Evolutionary conservation across 768 basidiomycete genomes (phyloP).

Genomic region (Mycena rebaudengoi): DNA sequence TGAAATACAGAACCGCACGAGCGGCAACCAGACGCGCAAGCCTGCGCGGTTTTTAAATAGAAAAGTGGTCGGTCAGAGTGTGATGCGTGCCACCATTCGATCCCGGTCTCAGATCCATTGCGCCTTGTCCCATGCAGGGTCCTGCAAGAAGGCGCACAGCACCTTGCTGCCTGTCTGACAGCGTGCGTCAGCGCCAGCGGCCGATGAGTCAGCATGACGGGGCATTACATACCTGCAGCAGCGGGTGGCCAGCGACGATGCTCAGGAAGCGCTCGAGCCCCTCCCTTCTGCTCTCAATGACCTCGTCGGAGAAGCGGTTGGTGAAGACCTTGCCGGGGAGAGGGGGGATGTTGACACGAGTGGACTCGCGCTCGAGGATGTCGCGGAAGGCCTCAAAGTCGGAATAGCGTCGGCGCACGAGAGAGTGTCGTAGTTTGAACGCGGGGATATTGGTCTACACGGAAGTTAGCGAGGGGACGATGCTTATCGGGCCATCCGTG

Average conservation of each 20-base stretch:
- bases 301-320: conserved; percentile 97
- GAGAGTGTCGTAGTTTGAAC: conserved; percentile 94
- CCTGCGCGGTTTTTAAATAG: neutral
- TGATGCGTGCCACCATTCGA: neutral
- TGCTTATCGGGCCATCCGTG: conserved; percentile 8
- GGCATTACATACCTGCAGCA: conserved; percentile 78
- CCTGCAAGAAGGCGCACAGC: conserved; percentile 94
- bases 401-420: conserved; percentile 88
- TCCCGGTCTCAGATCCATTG: conserved; percentile 89
- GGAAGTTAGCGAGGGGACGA: neutral
- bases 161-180: conserved; percentile 93
- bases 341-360: conserved; percentile 96
- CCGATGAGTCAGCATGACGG: neutral
- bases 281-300: conserved; percentile 91
- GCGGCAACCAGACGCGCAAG: neutral
- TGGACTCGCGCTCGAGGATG: conserved; percentile 95
- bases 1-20: conserved; percentile 2
- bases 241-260: conserved; percentile 96
- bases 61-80: neutral
- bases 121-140: conserved; percentile 88
- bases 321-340: conserved; percentile 99
- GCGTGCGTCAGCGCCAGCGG: conserved; percentile 2
- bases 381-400: conserved; percentile 98
- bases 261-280: conserved; percentile 95
- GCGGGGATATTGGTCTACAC: conserved; percentile 96